Evolutionary conservation across 805 yeast species (phyloP).

Genomic region (Candida endomychidarum): DNA sequence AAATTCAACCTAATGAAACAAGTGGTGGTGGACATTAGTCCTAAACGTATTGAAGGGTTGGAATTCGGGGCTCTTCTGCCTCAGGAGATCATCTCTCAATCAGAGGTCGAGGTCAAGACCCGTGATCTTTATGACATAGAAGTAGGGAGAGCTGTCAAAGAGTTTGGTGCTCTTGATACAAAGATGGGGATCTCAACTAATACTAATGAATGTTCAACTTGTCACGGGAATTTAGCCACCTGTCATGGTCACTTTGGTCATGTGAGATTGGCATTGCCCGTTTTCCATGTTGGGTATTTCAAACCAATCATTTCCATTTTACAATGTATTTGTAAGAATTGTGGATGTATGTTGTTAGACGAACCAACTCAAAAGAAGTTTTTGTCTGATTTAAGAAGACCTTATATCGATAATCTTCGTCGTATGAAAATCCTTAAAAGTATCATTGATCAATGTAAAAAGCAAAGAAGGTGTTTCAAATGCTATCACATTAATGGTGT

Average conservation of each 20-base stretch:
- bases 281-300: constrained; percentile 96
- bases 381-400: constrained; percentile 77
- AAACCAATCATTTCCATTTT: constrained; percentile 84
- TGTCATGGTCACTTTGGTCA: constrained; percentile 99
- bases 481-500: constrained; percentile 95
- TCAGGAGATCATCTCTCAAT: constrained; percentile 85
- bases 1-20: constrained; percentile 34
- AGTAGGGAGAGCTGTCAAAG: constrained; percentile 79
- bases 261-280: constrained; percentile 88
- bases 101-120: constrained; percentile 90
- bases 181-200: constrained; percentile 93
- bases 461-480: constrained; percentile 84
- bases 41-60: constrained; percentile 85
- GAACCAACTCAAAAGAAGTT: constrained; percentile 70
- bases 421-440: constrained; percentile 86
- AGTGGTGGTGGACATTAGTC: constrained; percentile 73
- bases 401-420: constrained; percentile 85
- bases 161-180: constrained; percentile 85
- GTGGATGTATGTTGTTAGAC: constrained; percentile 75
- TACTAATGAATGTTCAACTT: constrained; percentile 81
- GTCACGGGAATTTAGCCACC: constrained; percentile 87
- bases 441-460: constrained; percentile 88
- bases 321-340: constrained; percentile 87
- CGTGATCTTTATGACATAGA: constrained; percentile 91
- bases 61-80: constrained; percentile 94